phyloP scores from a whole-genome alignment of 2,329 filamentous ascomycete genomes.

The Pseudopithomyces maydicus region DNA sequence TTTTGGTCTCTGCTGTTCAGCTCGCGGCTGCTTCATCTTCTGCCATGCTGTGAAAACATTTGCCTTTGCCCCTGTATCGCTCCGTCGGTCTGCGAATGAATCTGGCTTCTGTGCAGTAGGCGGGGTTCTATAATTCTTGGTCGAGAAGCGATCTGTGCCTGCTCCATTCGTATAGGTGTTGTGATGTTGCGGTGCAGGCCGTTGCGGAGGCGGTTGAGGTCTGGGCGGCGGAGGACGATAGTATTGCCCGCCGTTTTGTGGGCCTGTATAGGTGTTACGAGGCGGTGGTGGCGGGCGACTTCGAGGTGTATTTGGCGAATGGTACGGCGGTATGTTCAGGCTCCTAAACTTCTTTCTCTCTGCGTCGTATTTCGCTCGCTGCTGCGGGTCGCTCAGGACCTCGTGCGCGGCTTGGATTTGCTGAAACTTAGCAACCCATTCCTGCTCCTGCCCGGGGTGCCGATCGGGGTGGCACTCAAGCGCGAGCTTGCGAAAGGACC shows the following conservation, averaged over 20 bases:
- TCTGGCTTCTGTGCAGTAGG: slow-evolving; percentile 40
- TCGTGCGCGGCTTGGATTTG: slow-evolving; percentile 86
- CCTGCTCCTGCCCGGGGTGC: slow-evolving; percentile 80
- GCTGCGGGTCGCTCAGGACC: slow-evolving; percentile 66
- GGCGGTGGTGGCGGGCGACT: slow-evolving; percentile 51
- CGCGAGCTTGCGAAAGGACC: slow-evolving; percentile 83
- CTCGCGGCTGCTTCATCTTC: slow-evolving; percentile 50
- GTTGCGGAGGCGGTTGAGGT: slow-evolving; percentile 25
- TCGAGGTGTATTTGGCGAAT: slow-evolving; percentile 45
- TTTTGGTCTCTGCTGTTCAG: slow-evolving; percentile 33
- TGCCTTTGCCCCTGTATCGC: slow-evolving; percentile 46
- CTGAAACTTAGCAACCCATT: slow-evolving; percentile 82
- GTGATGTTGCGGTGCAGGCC: slow-evolving; percentile 34
- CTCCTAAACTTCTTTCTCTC: slow-evolving; percentile 56
- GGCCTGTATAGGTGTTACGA: slow-evolving; percentile 49
- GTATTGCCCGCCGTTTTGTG: slow-evolving; percentile 33
- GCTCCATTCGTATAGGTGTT: slow-evolving; percentile 46
- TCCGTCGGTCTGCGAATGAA: slow-evolving; percentile 24
- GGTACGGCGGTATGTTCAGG: slow-evolving; percentile 38
- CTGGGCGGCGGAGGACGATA: slow-evolving; percentile 38
- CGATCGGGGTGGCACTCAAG: slow-evolving; percentile 88
- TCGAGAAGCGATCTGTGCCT: slow-evolving; percentile 51
- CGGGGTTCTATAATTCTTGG: slow-evolving; percentile 47
- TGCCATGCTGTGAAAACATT: slow-evolving; percentile 57
- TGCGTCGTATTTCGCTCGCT: slow-evolving; percentile 66